Evolutionary conservation across 2,329 filamentous ascomycete species (phyloP).

Genomic region (Rasamsonia emersonii): DNA sequence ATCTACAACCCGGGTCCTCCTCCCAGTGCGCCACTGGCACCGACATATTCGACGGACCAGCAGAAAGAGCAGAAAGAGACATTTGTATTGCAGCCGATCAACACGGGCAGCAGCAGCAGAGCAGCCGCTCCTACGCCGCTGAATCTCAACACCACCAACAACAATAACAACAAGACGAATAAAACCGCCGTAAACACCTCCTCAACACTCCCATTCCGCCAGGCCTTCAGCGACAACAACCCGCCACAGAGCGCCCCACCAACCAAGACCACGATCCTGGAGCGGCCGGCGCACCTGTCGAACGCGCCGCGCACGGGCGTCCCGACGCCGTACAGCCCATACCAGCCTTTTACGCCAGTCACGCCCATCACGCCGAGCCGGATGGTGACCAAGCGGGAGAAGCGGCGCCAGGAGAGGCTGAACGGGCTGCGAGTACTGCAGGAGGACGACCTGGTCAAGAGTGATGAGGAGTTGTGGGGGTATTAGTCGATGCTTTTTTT

Average conservation of each 20-base stretch:
- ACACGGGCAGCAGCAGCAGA: constrained; percentile 7
- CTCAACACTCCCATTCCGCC: constrained; percentile 36
- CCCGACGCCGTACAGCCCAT: constrained; percentile 42
- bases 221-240: constrained; percentile 23
- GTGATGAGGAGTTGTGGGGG: constrained; percentile 40
- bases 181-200: constrained; percentile 19
- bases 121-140: constrained; percentile 22
- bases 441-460: constrained; percentile 39
- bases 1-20: constrained; percentile 48
- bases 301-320: constrained; percentile 38
- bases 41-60: too few relatives aligned
- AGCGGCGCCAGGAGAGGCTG: constrained; percentile 33
- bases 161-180: background rate
- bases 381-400: constrained; percentile 36
- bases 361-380: constrained; percentile 41
- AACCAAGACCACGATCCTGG: constrained; percentile 42
- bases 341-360: constrained; percentile 43
- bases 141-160: constrained; percentile 18
- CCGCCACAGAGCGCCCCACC: constrained; percentile 36
- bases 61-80: constrained; percentile 2
- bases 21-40: constrained; percentile 41
- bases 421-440: constrained; percentile 36
- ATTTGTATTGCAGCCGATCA: constrained; percentile 5
- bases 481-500: constrained; percentile 8
- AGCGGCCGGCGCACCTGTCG: constrained; percentile 29